Evolutionary conservation across 2,329 filamentous ascomycete genomes (phyloP).

Genomic region (Pyricularia sp.): DNA sequence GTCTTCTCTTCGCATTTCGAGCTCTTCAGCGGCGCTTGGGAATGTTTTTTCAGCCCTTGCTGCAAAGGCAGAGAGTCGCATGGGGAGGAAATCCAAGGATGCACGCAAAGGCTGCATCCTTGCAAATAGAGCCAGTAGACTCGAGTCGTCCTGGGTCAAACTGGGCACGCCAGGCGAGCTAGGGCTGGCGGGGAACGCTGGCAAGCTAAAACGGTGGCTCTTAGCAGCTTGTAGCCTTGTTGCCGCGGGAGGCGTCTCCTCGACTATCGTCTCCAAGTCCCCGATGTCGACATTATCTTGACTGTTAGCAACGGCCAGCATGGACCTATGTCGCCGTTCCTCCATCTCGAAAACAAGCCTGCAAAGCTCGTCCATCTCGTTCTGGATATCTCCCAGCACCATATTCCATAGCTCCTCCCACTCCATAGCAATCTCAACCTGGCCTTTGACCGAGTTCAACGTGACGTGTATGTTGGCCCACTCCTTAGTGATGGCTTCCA

Average conservation of each 20-base stretch:
- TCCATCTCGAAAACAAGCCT: constrained; percentile 95
- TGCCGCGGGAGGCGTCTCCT: constrained; percentile 55
- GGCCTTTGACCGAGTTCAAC: constrained; percentile 67
- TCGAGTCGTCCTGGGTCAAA: constrained; percentile 68
- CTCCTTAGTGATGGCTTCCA: constrained; percentile 73
- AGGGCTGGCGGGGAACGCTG: constrained; percentile 49
- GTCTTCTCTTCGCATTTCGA: constrained; percentile 59
- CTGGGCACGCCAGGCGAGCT: constrained; percentile 41
- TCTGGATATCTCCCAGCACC: constrained; percentile 84
- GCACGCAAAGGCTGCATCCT: constrained; percentile 89
- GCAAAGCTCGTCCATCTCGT: constrained; percentile 50
- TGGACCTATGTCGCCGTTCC: constrained; percentile 74
- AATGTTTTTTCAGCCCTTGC: constrained; percentile 65
- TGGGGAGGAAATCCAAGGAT: constrained; percentile 88
- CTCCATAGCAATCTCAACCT: constrained; percentile 96
- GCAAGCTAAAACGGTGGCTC: constrained; percentile 53
- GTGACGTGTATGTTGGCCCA: constrained; percentile 74
- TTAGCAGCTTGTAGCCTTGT: constrained; percentile 38
- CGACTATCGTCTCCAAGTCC: constrained; percentile 84
- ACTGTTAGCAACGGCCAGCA: constrained; percentile 36
- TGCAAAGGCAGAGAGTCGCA: constrained; percentile 82
- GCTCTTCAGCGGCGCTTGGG: constrained; percentile 79
- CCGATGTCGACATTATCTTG: constrained; percentile 61
- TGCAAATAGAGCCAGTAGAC: constrained; percentile 78
- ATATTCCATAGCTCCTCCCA: constrained; percentile 97